A percentile compares a stretch with the other conserved stretches of the same genome.
Evolutionary conservation across 345 rosid species (phyloP).

Genomic region (Geranium brycei): DNA sequence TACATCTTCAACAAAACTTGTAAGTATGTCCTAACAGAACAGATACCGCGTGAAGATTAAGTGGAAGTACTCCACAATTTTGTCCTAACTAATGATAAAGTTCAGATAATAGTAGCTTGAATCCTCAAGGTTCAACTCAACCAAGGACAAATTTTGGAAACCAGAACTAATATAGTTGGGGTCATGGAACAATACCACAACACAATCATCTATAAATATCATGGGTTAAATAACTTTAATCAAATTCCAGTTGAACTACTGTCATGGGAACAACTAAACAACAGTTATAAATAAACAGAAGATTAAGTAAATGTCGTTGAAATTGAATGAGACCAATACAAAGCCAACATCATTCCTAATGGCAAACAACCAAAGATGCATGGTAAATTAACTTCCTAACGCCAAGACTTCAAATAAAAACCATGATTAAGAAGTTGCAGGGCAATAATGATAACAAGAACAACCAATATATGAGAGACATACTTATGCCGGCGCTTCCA

Average conservation of each 20-base stretch:
- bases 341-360: not conserved
- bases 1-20: no score
- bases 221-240: not conserved
- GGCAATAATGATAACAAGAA: not conserved
- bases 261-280: not conserved
- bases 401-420: not conserved
- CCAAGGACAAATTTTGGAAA: no score
- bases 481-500: conserved; percentile 96
- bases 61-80: no score
- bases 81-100: no score
- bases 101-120: no score
- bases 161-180: no score
- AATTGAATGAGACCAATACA: not conserved
- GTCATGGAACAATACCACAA: no score
- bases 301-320: not conserved
- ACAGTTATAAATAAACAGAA: not conserved
- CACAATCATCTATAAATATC: no score
- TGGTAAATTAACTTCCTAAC: not conserved
- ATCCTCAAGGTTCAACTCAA: no score
- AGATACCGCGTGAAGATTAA: no score
- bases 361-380: not conserved
- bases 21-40: no score
- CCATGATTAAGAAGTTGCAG: not conserved
- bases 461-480: conserved; percentile 7
- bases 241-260: not conserved